Evolutionary conservation across 768 basidiomycete species (phyloP), one percentile per base, ranked within the genome.

Genomic region (Pholiota microspora): DNA sequence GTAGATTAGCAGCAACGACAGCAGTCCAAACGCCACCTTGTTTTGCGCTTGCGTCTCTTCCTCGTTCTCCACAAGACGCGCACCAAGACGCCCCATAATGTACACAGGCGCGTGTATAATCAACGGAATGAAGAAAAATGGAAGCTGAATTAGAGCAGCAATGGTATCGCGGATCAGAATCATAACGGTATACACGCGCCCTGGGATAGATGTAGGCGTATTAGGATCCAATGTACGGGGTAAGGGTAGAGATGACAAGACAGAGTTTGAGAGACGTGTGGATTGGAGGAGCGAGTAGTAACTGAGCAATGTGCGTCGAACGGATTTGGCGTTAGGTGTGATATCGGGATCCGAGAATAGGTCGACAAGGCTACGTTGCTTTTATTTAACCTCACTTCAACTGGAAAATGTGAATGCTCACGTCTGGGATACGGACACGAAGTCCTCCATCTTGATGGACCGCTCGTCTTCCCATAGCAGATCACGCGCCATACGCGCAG

Each of bases 21-120:
- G 69, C 31, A 96, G 63, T 1, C 94, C 94, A 62, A 96, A 87
- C 10, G 90, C 86, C 42, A 97, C 83, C 77, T 99, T 99, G 77
- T 93, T 98, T 77, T 98, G 95, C 40, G 96, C 97, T 69, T 92
- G 88, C 9, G 92, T 89, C 69, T 98, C 96, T 69, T 98, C 88
- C 67, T 98, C 94, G 57, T 93, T 84, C 63, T 89, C 80, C 31
- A 81, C 85, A 32, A 96, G 72, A 44, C 80, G 73, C 16, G 88
- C 89, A 42, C 92, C 93, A 49, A 87, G 63, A 27, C 85, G 78
- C 10, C 84, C 88, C 76, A 96, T 85, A 56, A 86, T 71, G 71
- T 98, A 98, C 44, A 89, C 85, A 3, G 97, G 97, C 10, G 85
- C 69, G 54, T 94, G 91, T 50, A 95, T 73, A 52, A 96, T 65